Evolutionary conservation across 768 basidiomycete species (phyloP).

Genomic region (Lanmaoa pseudosensibilis): DNA sequence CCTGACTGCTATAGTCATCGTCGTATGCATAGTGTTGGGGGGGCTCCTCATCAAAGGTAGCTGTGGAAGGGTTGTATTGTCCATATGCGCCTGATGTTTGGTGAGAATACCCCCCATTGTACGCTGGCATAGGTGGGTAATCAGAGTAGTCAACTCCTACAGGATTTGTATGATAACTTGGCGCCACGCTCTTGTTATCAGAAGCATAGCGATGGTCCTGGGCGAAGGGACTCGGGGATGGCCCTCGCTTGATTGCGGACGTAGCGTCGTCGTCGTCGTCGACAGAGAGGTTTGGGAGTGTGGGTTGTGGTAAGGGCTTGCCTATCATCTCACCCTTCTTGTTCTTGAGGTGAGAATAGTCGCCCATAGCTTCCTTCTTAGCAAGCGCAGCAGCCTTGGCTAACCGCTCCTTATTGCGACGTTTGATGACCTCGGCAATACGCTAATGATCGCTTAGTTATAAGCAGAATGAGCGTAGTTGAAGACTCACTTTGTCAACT

Average conservation of each 20-base stretch:
- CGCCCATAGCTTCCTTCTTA: constrained; percentile 88
- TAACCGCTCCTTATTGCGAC: constrained; percentile 83
- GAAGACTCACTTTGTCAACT: constrained; percentile 80
- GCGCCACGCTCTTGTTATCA: constrained; percentile 45
- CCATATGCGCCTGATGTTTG: constrained; percentile 51
- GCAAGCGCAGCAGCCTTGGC: constrained; percentile 79
- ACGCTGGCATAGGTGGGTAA: constrained; percentile 75
- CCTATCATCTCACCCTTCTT: constrained; percentile 83
- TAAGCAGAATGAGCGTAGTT: not conserved
- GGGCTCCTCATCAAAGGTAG: constrained; percentile 56
- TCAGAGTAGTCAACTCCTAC: constrained; percentile 46
- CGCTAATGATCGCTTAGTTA: constrained; percentile 51
- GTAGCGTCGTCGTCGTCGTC: constrained; percentile 65
- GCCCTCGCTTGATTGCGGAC: constrained; percentile 56
- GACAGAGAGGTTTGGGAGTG: constrained; percentile 87
- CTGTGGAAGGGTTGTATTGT: constrained; percentile 59
- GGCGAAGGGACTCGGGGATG: constrained; percentile 53
- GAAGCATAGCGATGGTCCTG: constrained; percentile 56
- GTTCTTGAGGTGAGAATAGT: constrained; percentile 89
- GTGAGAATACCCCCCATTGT: constrained; percentile 62
- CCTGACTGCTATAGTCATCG: constrained; percentile 67
- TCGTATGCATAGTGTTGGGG: constrained; percentile 51
- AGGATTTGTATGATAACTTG: constrained; percentile 36
- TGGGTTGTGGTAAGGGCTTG: constrained; percentile 89
- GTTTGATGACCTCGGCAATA: constrained; percentile 90